phyloP scores from a whole-genome alignment of 352 stramenopile species.

The Stephanocyclus meneghinianus region DNA sequence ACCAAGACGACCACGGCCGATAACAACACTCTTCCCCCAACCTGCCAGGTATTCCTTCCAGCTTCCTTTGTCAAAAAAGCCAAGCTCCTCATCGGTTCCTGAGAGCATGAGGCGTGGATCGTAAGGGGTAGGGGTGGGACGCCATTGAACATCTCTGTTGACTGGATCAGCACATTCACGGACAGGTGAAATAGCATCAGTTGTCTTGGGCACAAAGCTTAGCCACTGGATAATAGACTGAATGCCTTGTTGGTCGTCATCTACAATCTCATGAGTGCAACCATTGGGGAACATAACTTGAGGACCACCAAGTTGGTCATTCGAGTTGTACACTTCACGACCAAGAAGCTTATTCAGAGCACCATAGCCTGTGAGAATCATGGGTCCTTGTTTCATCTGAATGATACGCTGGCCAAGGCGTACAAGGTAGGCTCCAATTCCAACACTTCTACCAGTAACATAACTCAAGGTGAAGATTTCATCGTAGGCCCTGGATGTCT shows the following conservation, averaged over 20 bases:
- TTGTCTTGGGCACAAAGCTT: constrained; percentile 94
- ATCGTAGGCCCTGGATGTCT: constrained; percentile 97
- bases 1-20: constrained; percentile 95
- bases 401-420: constrained; percentile 98
- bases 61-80: constrained; percentile 97
- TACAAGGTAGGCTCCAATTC: constrained; percentile 99
- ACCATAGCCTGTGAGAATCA: constrained; percentile 97
- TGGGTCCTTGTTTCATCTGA: constrained; percentile 96
- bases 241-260: constrained; percentile 96
- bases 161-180: constrained; percentile 83
- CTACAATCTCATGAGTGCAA: constrained; percentile 95
- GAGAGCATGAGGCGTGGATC: constrained; percentile 94
- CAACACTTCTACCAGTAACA: constrained; percentile 97
- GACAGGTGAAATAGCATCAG: constrained; percentile 72
- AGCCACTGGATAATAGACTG: constrained; percentile 95
- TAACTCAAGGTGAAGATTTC: constrained; percentile 99
- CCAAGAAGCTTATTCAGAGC: constrained; percentile 99
- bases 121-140: constrained; percentile 93
- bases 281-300: constrained; percentile 99
- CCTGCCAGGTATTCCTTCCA: constrained; percentile 97
- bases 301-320: constrained; percentile 98
- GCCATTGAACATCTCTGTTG: constrained; percentile 89
- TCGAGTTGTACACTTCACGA: constrained; percentile 98
- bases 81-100: constrained; percentile 80
- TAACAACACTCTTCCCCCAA: constrained; percentile 99